These are phyloP conservation scores for Flaveria brownii DNA, from an alignment of 129 eudicot species.

Conservation along the genomic window DNA sequence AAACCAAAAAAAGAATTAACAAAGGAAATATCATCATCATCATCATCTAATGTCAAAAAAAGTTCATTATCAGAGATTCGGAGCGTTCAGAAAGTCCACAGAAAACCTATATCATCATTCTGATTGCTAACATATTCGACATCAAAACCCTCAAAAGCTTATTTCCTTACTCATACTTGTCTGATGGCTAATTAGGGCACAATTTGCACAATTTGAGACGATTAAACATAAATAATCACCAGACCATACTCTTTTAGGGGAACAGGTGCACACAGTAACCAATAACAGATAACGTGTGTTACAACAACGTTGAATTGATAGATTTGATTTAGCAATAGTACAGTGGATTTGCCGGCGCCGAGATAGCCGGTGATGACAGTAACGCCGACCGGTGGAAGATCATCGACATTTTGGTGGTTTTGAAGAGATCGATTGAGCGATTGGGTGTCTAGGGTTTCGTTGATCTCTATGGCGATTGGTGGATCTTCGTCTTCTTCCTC, in stretches of 20 bases:
- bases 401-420: slow-evolving; percentile 31
- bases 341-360: slow-evolving; percentile 97
- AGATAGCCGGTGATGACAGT: slow-evolving; percentile 98
- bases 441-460: slow-evolving; percentile 32
- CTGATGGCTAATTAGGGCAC: slow-evolving; percentile 14
- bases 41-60: background rate
- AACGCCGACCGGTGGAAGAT: slow-evolving; percentile 71
- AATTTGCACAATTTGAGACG: background rate
- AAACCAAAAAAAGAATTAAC: background rate
- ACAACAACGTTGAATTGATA: slow-evolving; percentile 1
- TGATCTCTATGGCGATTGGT: slow-evolving; percentile 75
- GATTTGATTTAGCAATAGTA: slow-evolving; percentile 19
- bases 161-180: background rate
- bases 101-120: background rate
- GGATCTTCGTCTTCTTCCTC: slow-evolving; percentile 79
- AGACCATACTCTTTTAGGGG: too few species aligned
- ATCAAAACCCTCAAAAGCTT: background rate
- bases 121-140: background rate
- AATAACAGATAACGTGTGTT: background rate
- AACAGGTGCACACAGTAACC: background rate
- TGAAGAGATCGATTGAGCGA: slow-evolving; percentile 32
- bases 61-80: background rate
- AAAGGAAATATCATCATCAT: background rate
- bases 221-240: background rate
- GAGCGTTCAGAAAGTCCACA: too few species aligned